Evolutionary conservation across 495 filamentous ascomycete species (phyloP), one percentile per base, ranked within the genome.

Genomic region (Lepidopterella palustris): DNA sequence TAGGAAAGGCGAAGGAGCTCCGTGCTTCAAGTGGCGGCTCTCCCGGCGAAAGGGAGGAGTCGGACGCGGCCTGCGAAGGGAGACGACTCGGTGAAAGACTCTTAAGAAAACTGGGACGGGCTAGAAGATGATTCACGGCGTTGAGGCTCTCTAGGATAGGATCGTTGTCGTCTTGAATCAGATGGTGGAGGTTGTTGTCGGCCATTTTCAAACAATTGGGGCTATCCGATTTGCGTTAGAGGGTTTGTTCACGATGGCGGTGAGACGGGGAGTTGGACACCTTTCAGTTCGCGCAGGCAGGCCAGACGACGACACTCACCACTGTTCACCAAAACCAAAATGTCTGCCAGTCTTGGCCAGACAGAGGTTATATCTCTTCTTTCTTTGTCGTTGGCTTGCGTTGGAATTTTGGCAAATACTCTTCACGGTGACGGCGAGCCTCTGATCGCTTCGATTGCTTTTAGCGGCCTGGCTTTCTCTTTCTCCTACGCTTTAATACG

Each of bases 341-440:
- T 64, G 64, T 15, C 60, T 18, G 31, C 60, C 26, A 68, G 68
- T 27, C 85, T 96, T 58, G 86, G 82, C 55, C 73, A 74, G 55
- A 76, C 80, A 45, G 92, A 97, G 77, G 79, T 80, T 28, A 80
- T 86, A 71, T 82, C 79, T 69, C 85, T 97, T 49, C 69, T 87
- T 55, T 69, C 82, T 8, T 78, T 97, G 35, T 80, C 82, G 50
- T 79, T 82, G 57, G 83, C 82, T 40, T 92, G 86, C 70, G 67
- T 87, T 59, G 85, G 80, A 59, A 77, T 97, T 59, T 79, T 97
- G 53, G 78, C 82, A 56, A 91, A 92, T 74, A 90, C 90, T 47
- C 88, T 96, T 70, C 76, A 81, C 32, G 86, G 82, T 57, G 91
- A 97, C 70, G 92, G 90, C 66, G 90, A 89, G 65, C 95, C 95